Evolutionary conservation across 2,329 filamentous ascomycete genomes (phyloP), one percentile per base, ranked within the genome.

Genomic region (Lecanicillium sp.): DNA sequence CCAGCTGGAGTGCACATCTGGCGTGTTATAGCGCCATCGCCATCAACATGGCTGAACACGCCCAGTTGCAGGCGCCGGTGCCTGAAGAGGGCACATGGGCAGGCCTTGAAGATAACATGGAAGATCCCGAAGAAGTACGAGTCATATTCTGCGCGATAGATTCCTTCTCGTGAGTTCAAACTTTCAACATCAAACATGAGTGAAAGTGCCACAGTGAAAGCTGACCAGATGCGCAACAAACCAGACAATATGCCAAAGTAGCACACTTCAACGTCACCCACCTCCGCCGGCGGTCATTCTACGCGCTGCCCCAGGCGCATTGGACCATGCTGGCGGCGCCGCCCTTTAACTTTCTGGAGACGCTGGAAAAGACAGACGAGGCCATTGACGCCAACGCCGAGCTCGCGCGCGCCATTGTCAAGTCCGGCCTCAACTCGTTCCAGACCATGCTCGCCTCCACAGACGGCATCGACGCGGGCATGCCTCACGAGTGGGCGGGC

Each of bases 211-310:
- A 20, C 14, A 40, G 25, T 40, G 15, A 40, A 22, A 33, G 45
- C 33, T 46, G 29, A 30, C 14, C 5, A 30, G 20, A 28, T n/a
- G 27, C 22, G 12, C 37, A 27, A 7, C 22, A 25, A 25, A 27
- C 38, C 49, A 94, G 87, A 39, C 85, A 89, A 62, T 96, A 96
- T 59, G 81, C 85, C 47, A 84, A 81, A 52, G 77, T 80, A 17
- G 84, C 89, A 5, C 90, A 97, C 59, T 84, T 84, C 65, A 94
- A 94, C 60, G 82, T 85, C 47, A 97, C 90, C 4, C 90, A 97
- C 60, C 74, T 89, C 14, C 82, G 92, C 17, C 81, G 94, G 19
- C 88, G 92, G 60, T 84, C 87, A 12, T 96, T 98, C 62, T 98
- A 97, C 59, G 85, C 88, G 8, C 72, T 98, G 5, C 87, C 90